These are phyloP conservation scores for Metrosideros polymorpha DNA, from an alignment of 441 rosid species.

Conservation along the genomic window DNA sequence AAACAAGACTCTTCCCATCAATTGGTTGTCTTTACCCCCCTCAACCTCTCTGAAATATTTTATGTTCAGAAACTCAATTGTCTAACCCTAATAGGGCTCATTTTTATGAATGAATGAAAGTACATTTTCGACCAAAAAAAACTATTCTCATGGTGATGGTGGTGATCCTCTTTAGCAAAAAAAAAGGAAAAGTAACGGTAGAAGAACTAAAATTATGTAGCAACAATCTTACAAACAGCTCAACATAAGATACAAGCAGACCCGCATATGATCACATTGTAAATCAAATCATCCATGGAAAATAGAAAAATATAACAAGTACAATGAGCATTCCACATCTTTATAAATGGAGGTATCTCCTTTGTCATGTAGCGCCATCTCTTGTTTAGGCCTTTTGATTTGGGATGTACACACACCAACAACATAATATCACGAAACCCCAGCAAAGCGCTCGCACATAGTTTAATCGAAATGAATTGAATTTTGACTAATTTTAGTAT, in stretches of 20 bases:
- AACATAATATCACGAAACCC: background rate
- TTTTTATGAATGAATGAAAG: too few species aligned
- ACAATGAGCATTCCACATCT: background rate
- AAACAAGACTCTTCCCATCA: too few species aligned
- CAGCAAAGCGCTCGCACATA: background rate
- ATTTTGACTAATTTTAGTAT: background rate
- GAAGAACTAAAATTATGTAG: background rate
- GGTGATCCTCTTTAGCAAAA: background rate
- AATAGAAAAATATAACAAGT: background rate
- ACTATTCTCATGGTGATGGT: background rate
- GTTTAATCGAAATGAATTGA: background rate
- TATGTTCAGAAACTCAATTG: too few species aligned
- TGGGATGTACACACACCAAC: background rate
- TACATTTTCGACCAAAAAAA: too few species aligned
- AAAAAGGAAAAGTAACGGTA: background rate
- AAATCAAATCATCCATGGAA: background rate
- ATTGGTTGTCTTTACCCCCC: too few species aligned
- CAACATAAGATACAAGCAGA: background rate
- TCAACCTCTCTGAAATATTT: too few species aligned
- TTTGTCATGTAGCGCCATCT: background rate
- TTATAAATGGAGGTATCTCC: background rate
- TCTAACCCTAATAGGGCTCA: too few species aligned
- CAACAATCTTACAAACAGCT: background rate
- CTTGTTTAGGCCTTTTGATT: background rate
- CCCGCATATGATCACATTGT: background rate